Evolutionary conservation across 1,284 basidiomycete genomes (phyloP).

Genomic region (Sanghuangporus weigelae): DNA sequence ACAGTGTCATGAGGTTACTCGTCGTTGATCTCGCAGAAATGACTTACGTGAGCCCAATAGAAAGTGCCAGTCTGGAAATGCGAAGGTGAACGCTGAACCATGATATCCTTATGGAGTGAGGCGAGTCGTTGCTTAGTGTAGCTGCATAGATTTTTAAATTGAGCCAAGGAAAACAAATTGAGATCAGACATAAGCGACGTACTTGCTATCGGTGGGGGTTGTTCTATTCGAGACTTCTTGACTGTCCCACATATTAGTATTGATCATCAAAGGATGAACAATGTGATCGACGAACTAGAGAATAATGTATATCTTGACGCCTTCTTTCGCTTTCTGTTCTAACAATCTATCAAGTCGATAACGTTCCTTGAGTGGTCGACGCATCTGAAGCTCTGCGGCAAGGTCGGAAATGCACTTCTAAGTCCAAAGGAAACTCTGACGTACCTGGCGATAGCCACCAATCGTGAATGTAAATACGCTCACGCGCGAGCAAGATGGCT

Average conservation of each 20-base stretch:
- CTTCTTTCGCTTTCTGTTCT: conserved; percentile 91
- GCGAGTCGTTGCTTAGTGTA: conserved; percentile 91
- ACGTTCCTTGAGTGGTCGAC: conserved; percentile 78
- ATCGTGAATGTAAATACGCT: conserved; percentile 90
- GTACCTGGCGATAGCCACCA: conserved; percentile 91
- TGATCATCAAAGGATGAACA: background rate
- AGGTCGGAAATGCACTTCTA: conserved; percentile 19
- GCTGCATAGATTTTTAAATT: conserved; percentile 33
- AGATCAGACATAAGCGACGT: conserved; percentile 24
- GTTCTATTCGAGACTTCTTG: conserved; percentile 98
- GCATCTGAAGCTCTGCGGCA: conserved; percentile 71
- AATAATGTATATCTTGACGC: conserved; percentile 96
- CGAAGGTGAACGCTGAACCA: conserved; percentile 95
- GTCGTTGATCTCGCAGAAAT: conserved; percentile 1
- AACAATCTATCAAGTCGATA: conserved; percentile 89
- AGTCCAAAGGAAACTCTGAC: conserved; percentile 16
- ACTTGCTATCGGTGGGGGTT: conserved; percentile 90
- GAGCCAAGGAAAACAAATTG: conserved; percentile 7
- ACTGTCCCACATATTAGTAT: conserved; percentile 34
- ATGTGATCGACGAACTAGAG: conserved; percentile 61
- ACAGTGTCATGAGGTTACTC: conserved; percentile 6
- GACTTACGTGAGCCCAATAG: conserved; percentile 91
- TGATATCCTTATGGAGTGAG: conserved; percentile 86
- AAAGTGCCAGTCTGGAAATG: conserved; percentile 98
- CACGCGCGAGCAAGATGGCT: conserved; percentile 87